Conservation (phyloP, 306 rosid genomes). For the Mimosa pudica region DNA sequence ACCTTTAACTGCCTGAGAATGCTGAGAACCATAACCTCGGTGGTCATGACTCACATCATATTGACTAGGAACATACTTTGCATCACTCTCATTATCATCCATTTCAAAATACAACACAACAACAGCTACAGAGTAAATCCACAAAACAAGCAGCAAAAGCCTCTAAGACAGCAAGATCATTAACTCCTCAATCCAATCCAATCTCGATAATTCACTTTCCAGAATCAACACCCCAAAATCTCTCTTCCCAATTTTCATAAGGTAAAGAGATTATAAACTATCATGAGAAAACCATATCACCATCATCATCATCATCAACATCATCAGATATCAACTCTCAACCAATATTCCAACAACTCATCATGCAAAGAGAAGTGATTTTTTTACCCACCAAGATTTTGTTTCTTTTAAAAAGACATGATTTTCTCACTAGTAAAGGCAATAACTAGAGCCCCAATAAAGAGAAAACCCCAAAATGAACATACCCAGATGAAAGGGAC, state of each 20-base stretch:
- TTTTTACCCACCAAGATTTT: background rate
- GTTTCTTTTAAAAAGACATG: background rate
- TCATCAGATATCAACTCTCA: slow-evolving; percentile 13
- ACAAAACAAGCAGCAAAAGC: slow-evolving; percentile 27
- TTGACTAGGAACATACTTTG: slow-evolving; percentile 50
- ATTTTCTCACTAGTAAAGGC: background rate
- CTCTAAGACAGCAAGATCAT: background rate
- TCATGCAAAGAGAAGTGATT: background rate
- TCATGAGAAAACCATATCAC: background rate
- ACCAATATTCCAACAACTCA: slow-evolving; percentile 18
- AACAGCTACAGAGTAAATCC: slow-evolving; percentile 32
- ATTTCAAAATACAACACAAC: slow-evolving; percentile 42
- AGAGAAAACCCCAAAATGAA: slow-evolving; percentile 5
- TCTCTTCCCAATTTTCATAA: background rate
- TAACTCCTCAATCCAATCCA: background rate
- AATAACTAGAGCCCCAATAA: background rate
- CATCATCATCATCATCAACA: slow-evolving; percentile 14
- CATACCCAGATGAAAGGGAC: slow-evolving; percentile 4
- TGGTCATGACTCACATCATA: slow-evolving; percentile 52
- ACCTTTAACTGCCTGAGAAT: slow-evolving; percentile 42
- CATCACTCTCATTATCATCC: slow-evolving; percentile 79
- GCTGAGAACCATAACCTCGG: slow-evolving; percentile 57
- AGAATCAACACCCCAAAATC: slow-evolving; percentile 17
- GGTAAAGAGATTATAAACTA: background rate
- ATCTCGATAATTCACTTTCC: background rate